Base-by-base conservation (phyloP, 176 grass and related monocot genomes). In the Cenchrus fungigraminus region DNA sequence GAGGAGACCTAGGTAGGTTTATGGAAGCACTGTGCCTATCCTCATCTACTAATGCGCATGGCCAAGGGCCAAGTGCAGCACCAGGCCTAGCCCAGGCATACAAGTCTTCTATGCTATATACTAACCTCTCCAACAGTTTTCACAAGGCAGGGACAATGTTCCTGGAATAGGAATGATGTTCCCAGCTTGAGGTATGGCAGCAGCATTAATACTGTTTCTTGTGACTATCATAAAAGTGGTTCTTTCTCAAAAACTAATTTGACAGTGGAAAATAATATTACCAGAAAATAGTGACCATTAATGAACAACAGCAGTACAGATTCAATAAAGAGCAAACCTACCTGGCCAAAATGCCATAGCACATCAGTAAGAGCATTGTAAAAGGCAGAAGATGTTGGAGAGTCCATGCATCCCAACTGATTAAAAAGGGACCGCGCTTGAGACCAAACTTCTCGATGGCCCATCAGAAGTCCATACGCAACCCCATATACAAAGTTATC, bases 331-430 rank as follows among this genome's bases (percentile, higher is more conserved):
- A 89, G 54, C 15, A 73, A 78, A 75, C 68, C 77, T 89, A 99
- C 97, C 97, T 99, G 97, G 53, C 97, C 97, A 91, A 99, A 96
- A 94, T 99, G 97, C 97, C 97, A 99, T 71, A 99, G 83, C 86
- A 99, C 89, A 85, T 99, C 97, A 76, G 93, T 99, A n/a, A 99
- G 88, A 62, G 97, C 97, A 84, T 99, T 99, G 66, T 99, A 99
- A 82, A 99, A 99, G 59, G 97, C 97, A 65, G 93, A 99, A 28
- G 97, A 96, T 72, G 97, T 96, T 88, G 97, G 74, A 61, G 88
- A 61, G 88, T 99, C 97, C 93, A 96, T 99, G 64, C 65, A 84
- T 55, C 86, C 92, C 84, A 99, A 62, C 62, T 99, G 86, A 75
- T 94, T 87, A 72, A 99, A 99, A 65, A 99, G 91, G 11, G 90